Evolutionary conservation across 345 rosid genomes (phyloP), one percentile per base, ranked within the genome.

Genomic region (Ceriops zippeliana): DNA sequence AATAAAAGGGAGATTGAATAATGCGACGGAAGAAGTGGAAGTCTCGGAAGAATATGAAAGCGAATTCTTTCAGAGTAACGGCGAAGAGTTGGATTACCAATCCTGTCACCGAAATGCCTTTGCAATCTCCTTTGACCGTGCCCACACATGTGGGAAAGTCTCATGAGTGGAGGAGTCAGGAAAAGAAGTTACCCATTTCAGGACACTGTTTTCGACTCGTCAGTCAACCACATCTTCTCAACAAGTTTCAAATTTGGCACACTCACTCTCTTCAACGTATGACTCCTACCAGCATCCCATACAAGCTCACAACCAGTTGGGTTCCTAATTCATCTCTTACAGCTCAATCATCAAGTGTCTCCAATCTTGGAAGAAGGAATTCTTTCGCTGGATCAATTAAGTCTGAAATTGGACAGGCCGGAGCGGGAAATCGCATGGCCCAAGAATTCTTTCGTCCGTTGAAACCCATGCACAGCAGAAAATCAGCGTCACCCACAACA

Each of bases 101-200:
- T 46, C 46, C 26, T 58, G 57, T 13, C 21, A 35, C 21, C 46
- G 31, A 30, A 59, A 28, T 37, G 62, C 70, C 52, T 27, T 52
- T 28, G 3, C 78, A 58, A 58, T 53, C 66, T 65, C 65, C 70
- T 52, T 6, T 63, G 21, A 51, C 35, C 35, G 1, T 32, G 35
- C 35, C 9, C 63, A 38, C 63, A 58, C 21, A 30, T 63, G 20
- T 1, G 8, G 27, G 21, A 28, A 31, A 10, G 16, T 52, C 58
- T 61, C 26, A 63, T 34, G 28, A 59, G 35, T 30, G 17, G 19
- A 75, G 11, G 63, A 51, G 24, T 53, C 59, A 4, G 32, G 19
- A 10, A 15, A 75, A 49, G 61, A 62, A 35, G 65, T 70, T 70
- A 52, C 22, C 63, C 38, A 11, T 61, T 30, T 19, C 67, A 37